Conservation (phyloP, 331 rosid genomes). For the Ulmus americana region DNA sequence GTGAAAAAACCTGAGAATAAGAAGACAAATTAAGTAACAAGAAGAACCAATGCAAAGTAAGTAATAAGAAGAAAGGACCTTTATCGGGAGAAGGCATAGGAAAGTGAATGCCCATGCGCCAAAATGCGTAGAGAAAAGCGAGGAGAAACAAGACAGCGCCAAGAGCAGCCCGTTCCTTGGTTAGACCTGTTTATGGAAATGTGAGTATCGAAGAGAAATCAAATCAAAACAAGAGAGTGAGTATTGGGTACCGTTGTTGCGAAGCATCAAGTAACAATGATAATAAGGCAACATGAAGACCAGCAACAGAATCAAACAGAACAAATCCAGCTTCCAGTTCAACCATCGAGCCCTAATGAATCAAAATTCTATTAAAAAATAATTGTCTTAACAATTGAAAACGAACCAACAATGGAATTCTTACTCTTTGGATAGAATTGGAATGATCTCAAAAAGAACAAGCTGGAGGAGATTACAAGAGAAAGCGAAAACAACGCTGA, state of each 20-base stretch:
- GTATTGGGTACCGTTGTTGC: slow-evolving; percentile 43
- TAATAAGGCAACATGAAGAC: slow-evolving; percentile 86
- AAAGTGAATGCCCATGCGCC: slow-evolving; percentile 98
- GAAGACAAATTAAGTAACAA: background rate
- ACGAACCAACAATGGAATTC: background rate
- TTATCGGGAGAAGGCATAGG: slow-evolving; percentile 93
- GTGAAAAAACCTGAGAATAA: slow-evolving; percentile 67
- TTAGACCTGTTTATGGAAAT: slow-evolving; percentile 30
- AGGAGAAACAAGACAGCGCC: slow-evolving; percentile 68
- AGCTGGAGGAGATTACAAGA: slow-evolving; percentile 94
- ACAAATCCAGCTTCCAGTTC: slow-evolving; percentile 90
- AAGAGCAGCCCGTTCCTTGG: slow-evolving; percentile 74
- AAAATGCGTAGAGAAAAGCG: slow-evolving; percentile 80
- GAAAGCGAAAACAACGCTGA: slow-evolving; percentile 90
- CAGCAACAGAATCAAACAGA: slow-evolving; percentile 69
- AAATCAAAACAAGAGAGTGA: background rate
- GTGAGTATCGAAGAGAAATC: background rate
- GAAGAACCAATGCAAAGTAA: background rate
- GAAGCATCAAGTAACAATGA: slow-evolving; percentile 87
- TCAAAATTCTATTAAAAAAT: background rate
- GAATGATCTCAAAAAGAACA: slow-evolving; percentile 92
- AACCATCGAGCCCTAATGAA: slow-evolving; percentile 66
- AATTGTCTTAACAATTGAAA: too few species aligned
- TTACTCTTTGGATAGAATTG: slow-evolving; percentile 76
- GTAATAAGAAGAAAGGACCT: slow-evolving; percentile 27